Percentiles rank a stretch among this genome's conserved stretches.
Evolutionary conservation across 495 filamentous ascomycete genomes (phyloP).

Genomic region (Penicillium lagena): DNA sequence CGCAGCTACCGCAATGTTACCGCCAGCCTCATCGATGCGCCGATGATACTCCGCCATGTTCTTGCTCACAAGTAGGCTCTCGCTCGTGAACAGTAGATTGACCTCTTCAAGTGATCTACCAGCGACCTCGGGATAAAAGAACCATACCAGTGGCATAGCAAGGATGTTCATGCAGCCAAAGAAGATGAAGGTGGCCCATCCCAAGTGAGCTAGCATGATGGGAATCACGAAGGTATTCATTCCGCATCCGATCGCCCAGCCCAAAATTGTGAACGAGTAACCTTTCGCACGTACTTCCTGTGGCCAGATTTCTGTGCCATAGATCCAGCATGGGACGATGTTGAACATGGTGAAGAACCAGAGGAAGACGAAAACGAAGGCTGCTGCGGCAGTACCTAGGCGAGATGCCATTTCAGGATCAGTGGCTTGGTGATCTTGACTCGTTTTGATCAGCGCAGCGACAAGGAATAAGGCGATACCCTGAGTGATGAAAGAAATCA

Average conservation of each 20-base stretch:
- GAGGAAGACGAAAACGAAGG: conserved; percentile 2
- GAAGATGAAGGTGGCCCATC: conserved; percentile 1
- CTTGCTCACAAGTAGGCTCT: conserved; percentile 1
- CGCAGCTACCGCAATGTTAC: conserved; percentile 2
- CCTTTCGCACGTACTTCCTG: conserved; percentile 2
- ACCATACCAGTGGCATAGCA: conserved; percentile 1
- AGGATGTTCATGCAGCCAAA: conserved; percentile 3
- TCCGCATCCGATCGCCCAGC: conserved; percentile 2
- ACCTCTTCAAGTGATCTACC: not conserved
- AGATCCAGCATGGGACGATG: conserved; percentile 3
- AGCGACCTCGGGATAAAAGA: not conserved
- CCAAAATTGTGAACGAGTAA: conserved; percentile 1
- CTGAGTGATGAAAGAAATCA: conserved; percentile 2
- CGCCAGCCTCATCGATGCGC: conserved; percentile 1
- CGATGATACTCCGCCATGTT: conserved; percentile 3
- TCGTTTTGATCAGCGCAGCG: too few species aligned
- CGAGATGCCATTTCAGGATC: not conserved
- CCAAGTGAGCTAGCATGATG: conserved; percentile 2
- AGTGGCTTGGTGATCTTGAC: not conserved
- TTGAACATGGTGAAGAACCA: conserved; percentile 5
- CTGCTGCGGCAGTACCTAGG: conserved; percentile 1
- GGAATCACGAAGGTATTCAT: conserved; percentile 1
- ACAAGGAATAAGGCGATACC: not conserved
- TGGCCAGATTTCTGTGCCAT: conserved; percentile 4
- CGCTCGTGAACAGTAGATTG: not conserved